Base-by-base conservation (phyloP, 116 monocot genomes). In the Papilionanthe hybrid region DNA sequence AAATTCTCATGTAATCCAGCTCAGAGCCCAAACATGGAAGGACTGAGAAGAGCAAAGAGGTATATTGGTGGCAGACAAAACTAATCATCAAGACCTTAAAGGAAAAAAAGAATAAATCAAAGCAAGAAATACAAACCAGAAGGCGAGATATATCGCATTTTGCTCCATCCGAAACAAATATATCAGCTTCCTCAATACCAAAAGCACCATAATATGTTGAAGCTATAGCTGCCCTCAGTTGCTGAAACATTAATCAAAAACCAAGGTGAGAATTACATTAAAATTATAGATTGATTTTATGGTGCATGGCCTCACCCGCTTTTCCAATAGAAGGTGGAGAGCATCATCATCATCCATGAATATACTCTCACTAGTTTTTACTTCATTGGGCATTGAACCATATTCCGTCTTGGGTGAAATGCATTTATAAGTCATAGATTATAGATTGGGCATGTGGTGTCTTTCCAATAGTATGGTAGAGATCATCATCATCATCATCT, bases 121-220 rank as follows among this genome's bases (percentile, higher is more conserved):
- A 76, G 57, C 44, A 57, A 78, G 43, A 77, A 15, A 75, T n/a
- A 60, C 9, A 32, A 75, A 93, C 96, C 96, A 94, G 96, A 78
- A 96, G 91, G 60, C 94, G 89, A 85, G 94, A 96, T 57, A 96
- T 96, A 76, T 94, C 96, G 79, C 94, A 94, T 87, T 96, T 96
- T 63, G 96, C 94, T 81, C 94, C 96, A 84, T 96, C 96, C 49
- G 96, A 96, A 49, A 96, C 89, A 85, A 96, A 96, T 57, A 96
- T 82, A 83, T 96, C 96, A 84, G 72, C 29, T 78, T 93, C 96
- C 7, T 89, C 89, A 55, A 96, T 94, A 45, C 94, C 96, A 86
- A 94, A 82, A 74, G 79, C 86, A 77, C 77, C 63, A 82, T 96
- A 96, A 75, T 91, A 96, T n/a, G 96, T 86, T 75, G 94, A 90